Evolutionary conservation across 2,329 filamentous ascomycete genomes (phyloP), one percentile per base, ranked within the genome.

Genomic region (Penicillium frequentans): DNA sequence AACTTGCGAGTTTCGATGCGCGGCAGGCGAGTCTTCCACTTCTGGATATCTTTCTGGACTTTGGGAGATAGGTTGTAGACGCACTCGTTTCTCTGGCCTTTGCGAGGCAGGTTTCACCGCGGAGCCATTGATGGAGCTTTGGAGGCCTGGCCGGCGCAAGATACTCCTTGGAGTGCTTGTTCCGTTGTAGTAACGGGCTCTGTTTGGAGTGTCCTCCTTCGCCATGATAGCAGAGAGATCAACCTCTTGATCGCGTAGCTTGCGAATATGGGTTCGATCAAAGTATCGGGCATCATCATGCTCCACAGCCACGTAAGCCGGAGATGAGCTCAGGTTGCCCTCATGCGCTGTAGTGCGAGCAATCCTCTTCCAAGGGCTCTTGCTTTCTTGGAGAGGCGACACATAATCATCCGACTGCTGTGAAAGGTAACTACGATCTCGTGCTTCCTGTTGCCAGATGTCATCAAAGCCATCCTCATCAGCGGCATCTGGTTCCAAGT

Each of bases 371-470:
- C 68, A 73, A 33, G 72, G 68, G 52, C 65, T 76, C 31, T 70
- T 68, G 26, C 66, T 62, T 39, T 68, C 57, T 26, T 64, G 64
- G 51, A 65, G 53, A 14, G 57, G 60, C 29, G 64, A 58, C 44
- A 43, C 53, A 42, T 55, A 50, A 26, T 68, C 62, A 44, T 70
- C 60, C 16, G 65, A 67, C 29, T 60, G 64, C 53, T 70, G 64
- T 13, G 70, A 70, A 11, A 67, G 60, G 21, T 70, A 64, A 43
- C 70, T 73, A 43, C 73, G 68, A 49, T 77, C 72, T n/a, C 69
- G 67, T 42, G 75, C 74, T 61, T 78, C 75, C 61, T 75, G 73
- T 59, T 80, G 77, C 79, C 79, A 81, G 27, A 81, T 80, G 52
- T 81, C 78, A 50, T 74, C 75, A 55, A 74, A 75, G 14, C 70